Conservation (phyloP, 345 rosid species). For the Citropsis articulata region DNA sequence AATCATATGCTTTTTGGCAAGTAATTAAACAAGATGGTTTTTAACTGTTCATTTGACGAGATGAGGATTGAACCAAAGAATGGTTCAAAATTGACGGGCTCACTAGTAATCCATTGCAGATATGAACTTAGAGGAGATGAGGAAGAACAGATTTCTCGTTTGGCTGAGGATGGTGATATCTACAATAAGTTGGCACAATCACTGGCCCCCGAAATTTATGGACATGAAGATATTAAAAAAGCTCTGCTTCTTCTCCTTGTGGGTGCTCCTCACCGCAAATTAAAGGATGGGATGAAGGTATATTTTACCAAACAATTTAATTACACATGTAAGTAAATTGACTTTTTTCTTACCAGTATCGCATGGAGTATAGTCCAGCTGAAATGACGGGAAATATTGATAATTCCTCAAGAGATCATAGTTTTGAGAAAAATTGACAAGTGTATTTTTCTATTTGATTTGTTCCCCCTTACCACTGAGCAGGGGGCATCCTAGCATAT, state of each 20-base stretch:
- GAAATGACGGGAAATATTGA: neutral
- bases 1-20: neutral
- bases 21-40: neutral
- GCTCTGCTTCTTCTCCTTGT: conserved; percentile 95
- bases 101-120: conserved; percentile 35
- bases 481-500: neutral
- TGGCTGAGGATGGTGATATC: conserved; percentile 98
- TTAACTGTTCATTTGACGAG: neutral
- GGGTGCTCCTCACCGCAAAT: conserved; percentile 93
- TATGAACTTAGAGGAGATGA: conserved; percentile 83
- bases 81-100: neutral
- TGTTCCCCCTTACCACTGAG: neutral
- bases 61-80: conserved; percentile 4
- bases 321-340: neutral
- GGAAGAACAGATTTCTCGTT: conserved; percentile 78
- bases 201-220: conserved; percentile 96
- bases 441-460: neutral
- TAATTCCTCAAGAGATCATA: neutral
- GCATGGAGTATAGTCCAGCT: neutral
- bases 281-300: conserved; percentile 99
- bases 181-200: conserved; percentile 88
- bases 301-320: neutral
- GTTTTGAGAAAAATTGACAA: neutral
- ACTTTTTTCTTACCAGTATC: neutral
- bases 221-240: conserved; percentile 96